Evolutionary conservation across 2,329 filamentous ascomycete genomes (phyloP).

Genomic region (Verticillium tricorpus): DNA sequence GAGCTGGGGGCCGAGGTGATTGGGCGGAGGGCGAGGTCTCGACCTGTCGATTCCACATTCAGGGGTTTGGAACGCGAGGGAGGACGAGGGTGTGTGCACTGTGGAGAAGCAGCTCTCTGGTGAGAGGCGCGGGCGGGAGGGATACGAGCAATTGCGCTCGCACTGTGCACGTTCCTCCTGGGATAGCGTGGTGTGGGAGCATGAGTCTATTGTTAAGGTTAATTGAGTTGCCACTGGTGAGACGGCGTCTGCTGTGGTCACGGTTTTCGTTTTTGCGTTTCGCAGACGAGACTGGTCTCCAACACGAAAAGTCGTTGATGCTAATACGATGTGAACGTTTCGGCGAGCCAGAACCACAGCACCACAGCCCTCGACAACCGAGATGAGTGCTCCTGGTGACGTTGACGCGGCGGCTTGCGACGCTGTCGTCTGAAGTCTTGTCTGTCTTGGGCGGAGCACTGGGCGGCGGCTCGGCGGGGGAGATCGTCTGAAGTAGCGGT

Average conservation of each 20-base stretch:
- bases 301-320: too few relatives aligned
- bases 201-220: conserved; percentile 2
- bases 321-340: too few relatives aligned
- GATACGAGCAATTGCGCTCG: not conserved
- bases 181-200: not conserved
- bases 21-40: not conserved
- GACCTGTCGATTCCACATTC: not conserved
- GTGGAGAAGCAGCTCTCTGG: not conserved
- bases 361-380: not conserved
- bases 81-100: not conserved
- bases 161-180: not conserved
- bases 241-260: not conserved
- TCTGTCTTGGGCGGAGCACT: not conserved
- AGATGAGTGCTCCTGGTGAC: not conserved
- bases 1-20: not conserved
- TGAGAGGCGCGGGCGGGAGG: too few relatives aligned
- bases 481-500: not conserved
- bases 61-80: not conserved
- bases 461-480: not conserved
- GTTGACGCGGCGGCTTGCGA: not conserved
- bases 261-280: not conserved
- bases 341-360: not conserved
- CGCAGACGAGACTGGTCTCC: not conserved
- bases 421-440: not conserved
- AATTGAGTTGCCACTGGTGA: not conserved